phyloP scores from a whole-genome alignment of 2,329 filamentous ascomycete genomes.

The Fusarium annulatum region DNA sequence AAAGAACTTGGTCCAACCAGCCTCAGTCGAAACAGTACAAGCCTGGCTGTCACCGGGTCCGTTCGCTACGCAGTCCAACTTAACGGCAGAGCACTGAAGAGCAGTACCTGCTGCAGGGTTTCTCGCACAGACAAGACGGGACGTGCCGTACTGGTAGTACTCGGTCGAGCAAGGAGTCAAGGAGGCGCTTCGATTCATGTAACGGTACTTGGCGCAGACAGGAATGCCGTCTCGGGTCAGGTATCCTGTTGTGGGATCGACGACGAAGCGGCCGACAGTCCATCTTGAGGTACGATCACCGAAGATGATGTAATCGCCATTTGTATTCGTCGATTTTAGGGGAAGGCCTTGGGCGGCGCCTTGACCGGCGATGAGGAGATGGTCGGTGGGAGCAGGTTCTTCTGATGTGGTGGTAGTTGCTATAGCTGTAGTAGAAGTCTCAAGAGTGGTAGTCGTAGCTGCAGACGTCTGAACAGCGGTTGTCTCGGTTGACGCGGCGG shows the following conservation, averaged over 20 bases:
- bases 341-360: background rate
- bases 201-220: background rate
- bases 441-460: rapidly evolving
- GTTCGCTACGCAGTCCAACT: background rate
- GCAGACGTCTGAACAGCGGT: background rate
- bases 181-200: background rate
- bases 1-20: background rate
- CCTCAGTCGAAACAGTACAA: background rate
- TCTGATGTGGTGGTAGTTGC: background rate
- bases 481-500: background rate
- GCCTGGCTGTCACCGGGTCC: background rate
- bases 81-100: background rate
- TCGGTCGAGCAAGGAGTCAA: background rate
- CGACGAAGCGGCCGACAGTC: background rate
- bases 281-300: no score
- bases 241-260: background rate
- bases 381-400: background rate
- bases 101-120: background rate
- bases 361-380: background rate
- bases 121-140: background rate
- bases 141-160: background rate
- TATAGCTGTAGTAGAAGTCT: background rate
- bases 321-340: background rate
- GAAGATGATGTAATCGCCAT: background rate
- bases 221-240: background rate